Percentiles rank a stretch among this genome's conserved stretches.
Conservation (phyloP, 371 early-diverging fungal genomes). For the Ordospora pajunii region DNA sequence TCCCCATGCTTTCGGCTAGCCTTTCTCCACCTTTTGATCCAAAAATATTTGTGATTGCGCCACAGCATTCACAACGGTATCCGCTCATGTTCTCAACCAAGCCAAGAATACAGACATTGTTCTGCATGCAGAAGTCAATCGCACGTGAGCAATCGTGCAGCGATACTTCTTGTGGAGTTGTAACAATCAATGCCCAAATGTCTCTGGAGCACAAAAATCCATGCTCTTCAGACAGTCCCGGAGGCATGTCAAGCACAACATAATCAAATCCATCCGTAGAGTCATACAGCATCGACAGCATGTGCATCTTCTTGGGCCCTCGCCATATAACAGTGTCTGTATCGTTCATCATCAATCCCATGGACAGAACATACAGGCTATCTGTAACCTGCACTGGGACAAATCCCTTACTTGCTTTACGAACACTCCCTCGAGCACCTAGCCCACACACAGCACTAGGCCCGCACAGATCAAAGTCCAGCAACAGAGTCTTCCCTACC, state of each 20-base stretch:
- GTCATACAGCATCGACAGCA: slow-evolving; percentile 86
- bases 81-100: slow-evolving; percentile 96
- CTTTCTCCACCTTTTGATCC: slow-evolving; percentile 53
- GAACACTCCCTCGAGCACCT: slow-evolving; percentile 74
- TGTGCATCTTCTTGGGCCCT: slow-evolving; percentile 76
- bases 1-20: slow-evolving; percentile 40
- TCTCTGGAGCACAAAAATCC: slow-evolving; percentile 68
- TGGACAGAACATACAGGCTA: slow-evolving; percentile 76
- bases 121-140: slow-evolving; percentile 83
- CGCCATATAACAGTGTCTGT: slow-evolving; percentile 95
- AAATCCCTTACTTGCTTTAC: slow-evolving; percentile 53
- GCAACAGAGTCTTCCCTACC: slow-evolving; percentile 68
- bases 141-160: slow-evolving; percentile 85
- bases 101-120: slow-evolving; percentile 76
- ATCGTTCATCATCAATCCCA: slow-evolving; percentile 79
- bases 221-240: slow-evolving; percentile 96
- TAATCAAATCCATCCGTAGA: slow-evolving; percentile 81
- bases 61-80: slow-evolving; percentile 82
- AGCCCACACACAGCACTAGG: slow-evolving; percentile 88
- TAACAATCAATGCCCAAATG: slow-evolving; percentile 72
- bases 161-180: slow-evolving; percentile 92
- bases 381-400: slow-evolving; percentile 46
- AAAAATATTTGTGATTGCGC: slow-evolving; percentile 36
- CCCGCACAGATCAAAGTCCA: slow-evolving; percentile 95
- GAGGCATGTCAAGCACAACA: slow-evolving; percentile 91